Base-by-base conservation (phyloP, 768 basidiomycete genomes). In the Pisolithus marmoratus region DNA sequence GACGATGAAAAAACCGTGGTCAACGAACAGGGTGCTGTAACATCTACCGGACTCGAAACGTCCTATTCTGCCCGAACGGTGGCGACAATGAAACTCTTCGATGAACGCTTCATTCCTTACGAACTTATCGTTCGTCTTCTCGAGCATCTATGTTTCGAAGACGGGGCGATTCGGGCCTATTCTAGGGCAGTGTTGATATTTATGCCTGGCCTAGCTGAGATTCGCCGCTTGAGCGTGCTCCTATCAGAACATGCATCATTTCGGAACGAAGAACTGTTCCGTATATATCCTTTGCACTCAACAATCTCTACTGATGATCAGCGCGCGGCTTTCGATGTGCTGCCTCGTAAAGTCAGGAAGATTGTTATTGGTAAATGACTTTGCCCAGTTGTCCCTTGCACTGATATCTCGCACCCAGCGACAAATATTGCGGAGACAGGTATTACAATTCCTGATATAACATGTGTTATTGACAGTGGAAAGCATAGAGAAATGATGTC, bases 401-500 rank as follows among this genome's bases (percentile, higher is more conserved):
- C 40, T 47, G 14, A 58, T 31, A 56, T 27, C 8, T 54, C 22
- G 36, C 37, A 51, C 50, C 17, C 55, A 92, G 90, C 90, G 3
- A 92, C 91, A 31, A 92, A 95, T 62, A 92, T 94, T 59, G 89
- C 92, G 15, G 95, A 99, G 69, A 99, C 95, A 14, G 95, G 95
- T 59, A 90, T 99, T 50, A 99, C 96, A 2, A 99, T 99, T 50
- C 95, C 95, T 6, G 96, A 99, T 60, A 90, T 96, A 53, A 95
- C 94, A 8, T 94, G 92, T 58, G 95, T 97, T 22, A 92, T 98
- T 54, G 95, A 99, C 63, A 82, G 85, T 0, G 94, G 94, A 45
- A 93, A 90, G 61, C 93, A 96, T 65, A 79, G 91, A 58, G 94
- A 96, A 72, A 96, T 96, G 87, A 82, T 87, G 85, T 87, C 52